Base-by-base conservation (phyloP, 345 rosid species). In the Eutrema yunnanense region DNA sequence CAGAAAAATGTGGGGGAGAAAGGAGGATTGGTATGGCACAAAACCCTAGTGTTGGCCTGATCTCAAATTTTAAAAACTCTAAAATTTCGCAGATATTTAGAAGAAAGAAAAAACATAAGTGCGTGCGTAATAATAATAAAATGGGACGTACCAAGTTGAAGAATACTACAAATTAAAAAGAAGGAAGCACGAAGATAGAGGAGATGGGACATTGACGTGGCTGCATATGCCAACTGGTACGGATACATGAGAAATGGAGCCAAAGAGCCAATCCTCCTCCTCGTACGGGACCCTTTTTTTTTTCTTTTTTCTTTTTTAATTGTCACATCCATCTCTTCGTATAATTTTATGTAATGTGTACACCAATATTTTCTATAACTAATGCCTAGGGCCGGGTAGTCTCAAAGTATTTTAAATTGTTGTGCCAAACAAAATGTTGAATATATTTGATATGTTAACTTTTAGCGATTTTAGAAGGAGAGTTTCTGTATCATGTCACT, bases 241-340 rank as follows among this genome's bases (percentile, higher is more conserved):
- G 79, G 65, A 69, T 12, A 13, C 71, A 69, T 54, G 53, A 75
- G 60, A 76, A 62, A 71, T 76, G 79, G 79, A 76, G 75, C 79
- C 75, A 69, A 67, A 9, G 60, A 69, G 66, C 60, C 47, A 59
- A 52, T 62, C 66, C 60, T 62, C 71, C 75, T 76, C 79, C 75
- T 76, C 79, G 79, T 69, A 76, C 75, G 75, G 71, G 79, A 9
- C 65, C 62, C 22, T 46, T 62, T 75, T 55, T 46, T 46, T 29
- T 75, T 62, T 69, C 26, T 69, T 54, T 67, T 69, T 19, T 1
- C 0, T 53, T 44, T 12, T 29, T 68, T 62, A 7, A 43, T 69
- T 9, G 75, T 76, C 79, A 76, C 74, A 69, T 76, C 79, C 38
- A 55, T 75, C 79, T 75, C 59, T 69, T 75, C 79, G 37, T 62